Conservation (phyloP, 495 filamentous ascomycete genomes). For the Neurospora sp. region DNA sequence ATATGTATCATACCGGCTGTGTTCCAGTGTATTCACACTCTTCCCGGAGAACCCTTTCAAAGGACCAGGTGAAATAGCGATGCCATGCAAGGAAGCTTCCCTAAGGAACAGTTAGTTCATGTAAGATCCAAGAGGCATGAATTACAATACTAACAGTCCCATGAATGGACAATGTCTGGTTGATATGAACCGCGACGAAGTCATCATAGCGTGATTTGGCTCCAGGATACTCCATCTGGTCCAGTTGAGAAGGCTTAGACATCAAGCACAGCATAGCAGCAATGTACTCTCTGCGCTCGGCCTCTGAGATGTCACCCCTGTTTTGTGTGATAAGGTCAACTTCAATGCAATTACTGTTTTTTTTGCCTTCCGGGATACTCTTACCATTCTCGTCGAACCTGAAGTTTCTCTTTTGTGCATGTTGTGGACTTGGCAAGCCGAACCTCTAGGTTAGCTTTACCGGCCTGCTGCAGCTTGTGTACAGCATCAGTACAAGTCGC, state of each 20-base stretch:
- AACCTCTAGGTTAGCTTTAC: conserved; percentile 28
- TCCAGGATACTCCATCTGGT: conserved; percentile 24
- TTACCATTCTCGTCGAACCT: conserved; percentile 40
- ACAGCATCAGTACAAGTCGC: conserved; percentile 24
- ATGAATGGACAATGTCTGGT: conserved; percentile 52
- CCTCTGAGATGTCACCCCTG: conserved; percentile 41
- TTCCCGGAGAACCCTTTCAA: conserved; percentile 52
- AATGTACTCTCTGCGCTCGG: conserved; percentile 50
- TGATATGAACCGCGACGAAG: conserved; percentile 59
- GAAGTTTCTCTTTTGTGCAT: conserved; percentile 38
- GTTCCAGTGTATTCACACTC: conserved; percentile 60
- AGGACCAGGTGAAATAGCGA: conserved; percentile 53
- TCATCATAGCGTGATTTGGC: conserved; percentile 49
- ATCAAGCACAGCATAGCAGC: conserved; percentile 57
- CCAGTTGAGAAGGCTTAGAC: conserved; percentile 39
- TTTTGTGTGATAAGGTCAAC: background rate
- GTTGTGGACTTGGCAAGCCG: conserved; percentile 33
- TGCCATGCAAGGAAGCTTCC: conserved; percentile 65
- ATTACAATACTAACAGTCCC: conserved; percentile 28
- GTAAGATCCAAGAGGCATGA: background rate
- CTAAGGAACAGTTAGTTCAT: conserved; percentile 11
- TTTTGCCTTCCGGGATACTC: conserved; percentile 4
- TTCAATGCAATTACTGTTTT: background rate
- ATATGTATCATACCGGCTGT: conserved; percentile 17
- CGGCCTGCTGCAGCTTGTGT: conserved; percentile 31